phyloP scores from a whole-genome alignment of 106 monocot genomes.

The Dendrobium chrysotoxum region DNA sequence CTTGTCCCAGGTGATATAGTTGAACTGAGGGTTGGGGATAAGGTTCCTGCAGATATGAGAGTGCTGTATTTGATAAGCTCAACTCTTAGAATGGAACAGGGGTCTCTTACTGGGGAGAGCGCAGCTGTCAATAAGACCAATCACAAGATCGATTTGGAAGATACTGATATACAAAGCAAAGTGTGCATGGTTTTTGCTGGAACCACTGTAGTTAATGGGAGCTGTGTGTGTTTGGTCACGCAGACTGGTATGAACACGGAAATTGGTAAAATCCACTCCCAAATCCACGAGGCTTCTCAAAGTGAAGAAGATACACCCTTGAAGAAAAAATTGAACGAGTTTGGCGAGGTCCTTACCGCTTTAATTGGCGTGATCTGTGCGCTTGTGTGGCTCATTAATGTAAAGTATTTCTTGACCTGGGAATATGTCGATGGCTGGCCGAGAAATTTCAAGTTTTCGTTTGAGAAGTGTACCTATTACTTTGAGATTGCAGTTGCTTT shows the following conservation, averaged over 20 bases:
- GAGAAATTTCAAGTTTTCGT: conserved; percentile 30
- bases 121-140: conserved; percentile 40
- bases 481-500: conserved; percentile 33
- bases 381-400: conserved; percentile 34
- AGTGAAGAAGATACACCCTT: conserved; percentile 32
- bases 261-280: conserved; percentile 26
- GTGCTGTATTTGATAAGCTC: conserved; percentile 30
- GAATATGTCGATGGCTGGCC: conserved; percentile 39
- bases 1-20: conserved; percentile 56
- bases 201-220: conserved; percentile 77
- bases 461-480: conserved; percentile 34
- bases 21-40: conserved; percentile 50
- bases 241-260: conserved; percentile 54
- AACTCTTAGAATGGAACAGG: conserved; percentile 51
- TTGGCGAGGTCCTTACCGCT: conserved; percentile 23
- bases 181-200: conserved; percentile 82
- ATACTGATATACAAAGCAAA: conserved; percentile 56
- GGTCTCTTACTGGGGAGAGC: conserved; percentile 54
- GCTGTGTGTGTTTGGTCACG: conserved; percentile 53
- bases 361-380: conserved; percentile 30
- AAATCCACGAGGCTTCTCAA: conserved; percentile 38
- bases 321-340: conserved; percentile 33
- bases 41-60: conserved; percentile 55
- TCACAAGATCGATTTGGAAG: conserved; percentile 21
- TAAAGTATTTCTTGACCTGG: conserved; percentile 35